Conservation (phyloP, 2,329 filamentous ascomycete genomes). For the Ophiostoma tasmaniense region DNA sequence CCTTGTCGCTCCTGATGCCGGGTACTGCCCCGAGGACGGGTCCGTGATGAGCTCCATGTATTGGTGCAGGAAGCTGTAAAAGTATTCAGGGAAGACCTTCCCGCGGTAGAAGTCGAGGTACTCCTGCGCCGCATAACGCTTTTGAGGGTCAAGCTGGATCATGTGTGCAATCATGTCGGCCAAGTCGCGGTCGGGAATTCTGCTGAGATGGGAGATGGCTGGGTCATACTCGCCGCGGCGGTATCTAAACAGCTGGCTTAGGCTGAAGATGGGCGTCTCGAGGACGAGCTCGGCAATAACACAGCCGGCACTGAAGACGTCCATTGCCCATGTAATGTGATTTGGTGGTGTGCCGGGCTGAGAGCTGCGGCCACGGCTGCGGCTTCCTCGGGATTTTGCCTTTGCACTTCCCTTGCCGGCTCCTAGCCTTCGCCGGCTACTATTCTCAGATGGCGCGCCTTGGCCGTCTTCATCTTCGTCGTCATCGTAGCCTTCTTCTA, state of each 20-base stretch:
- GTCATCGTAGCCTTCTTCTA: slow-evolving; percentile 38
- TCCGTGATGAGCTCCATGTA: slow-evolving; percentile 97
- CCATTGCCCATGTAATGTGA: slow-evolving; percentile 79
- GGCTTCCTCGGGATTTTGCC: background rate
- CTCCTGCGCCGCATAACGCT: slow-evolving; percentile 85
- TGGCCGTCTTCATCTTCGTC: slow-evolving; percentile 9
- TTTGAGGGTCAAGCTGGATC: slow-evolving; percentile 90
- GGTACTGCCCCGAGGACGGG: slow-evolving; percentile 68
- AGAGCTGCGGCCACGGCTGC: background rate
- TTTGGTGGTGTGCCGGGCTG: slow-evolving; percentile 12
- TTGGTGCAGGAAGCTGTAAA: slow-evolving; percentile 94
- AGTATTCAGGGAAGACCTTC: slow-evolving; percentile 92
- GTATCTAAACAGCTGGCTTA: slow-evolving; percentile 93
- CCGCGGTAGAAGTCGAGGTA: slow-evolving; percentile 87
- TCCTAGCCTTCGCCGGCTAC: background rate
- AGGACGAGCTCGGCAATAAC: slow-evolving; percentile 95
- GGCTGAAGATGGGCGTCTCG: slow-evolving; percentile 92
- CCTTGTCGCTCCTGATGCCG: slow-evolving; percentile 56
- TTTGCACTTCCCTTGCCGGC: background rate
- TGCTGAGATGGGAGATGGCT: slow-evolving; percentile 66
- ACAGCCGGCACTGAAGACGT: slow-evolving; percentile 93
- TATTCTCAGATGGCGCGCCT: background rate
- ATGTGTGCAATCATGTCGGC: slow-evolving; percentile 88
- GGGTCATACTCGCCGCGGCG: slow-evolving; percentile 89
- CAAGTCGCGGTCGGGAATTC: slow-evolving; percentile 80